Evolutionary conservation across 345 rosid genomes (phyloP), one percentile per base, ranked within the genome.

Genomic region (Microthlaspi erraticum): DNA sequence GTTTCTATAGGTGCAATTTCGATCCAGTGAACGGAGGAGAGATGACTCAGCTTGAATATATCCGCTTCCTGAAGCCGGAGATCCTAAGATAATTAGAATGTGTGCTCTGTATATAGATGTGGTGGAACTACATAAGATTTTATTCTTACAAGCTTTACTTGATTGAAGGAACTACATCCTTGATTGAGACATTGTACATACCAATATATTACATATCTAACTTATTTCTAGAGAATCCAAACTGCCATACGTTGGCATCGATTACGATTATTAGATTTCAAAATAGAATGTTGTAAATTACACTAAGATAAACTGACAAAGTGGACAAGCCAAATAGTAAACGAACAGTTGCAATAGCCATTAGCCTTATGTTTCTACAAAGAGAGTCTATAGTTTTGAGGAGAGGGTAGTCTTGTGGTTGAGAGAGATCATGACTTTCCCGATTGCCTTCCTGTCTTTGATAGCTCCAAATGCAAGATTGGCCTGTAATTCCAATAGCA

Each of bases 1-100:
- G 98, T 84, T 85, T 94, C 83, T 84, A 91, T 78, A 78, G 93
- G 62, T 92, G 98, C 69, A 79, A 77, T 63, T 94, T 89, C 71
- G 98, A 94, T 66, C 97, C 97, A 4, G 86, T 76, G 73, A 81
- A 71, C 41, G 99, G 99, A 29, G 99, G 98, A 75, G 96, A 85
- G 84, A 94, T 94, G 98, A 78, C 81, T 7, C 97, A 85, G 83
- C 79, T 89, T 48, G 97, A 94, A 73, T 77, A 79, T 73, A 87
- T 75, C 81, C 88, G 87, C 75, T 83, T 89, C 60, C 78, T 94
- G 73, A 86, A 89, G 76, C 86, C 90, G 9, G 73, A 68, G 34
- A 53, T 32, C 68, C n/a, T 13, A 17, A 52, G 42, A 60, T 74
- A 68, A 68, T 43, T 55, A 42, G 36, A 41, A 32, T 43, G 14